Base-by-base conservation (phyloP, 2,329 filamentous ascomycete genomes). In the Bipolaris cookei region DNA sequence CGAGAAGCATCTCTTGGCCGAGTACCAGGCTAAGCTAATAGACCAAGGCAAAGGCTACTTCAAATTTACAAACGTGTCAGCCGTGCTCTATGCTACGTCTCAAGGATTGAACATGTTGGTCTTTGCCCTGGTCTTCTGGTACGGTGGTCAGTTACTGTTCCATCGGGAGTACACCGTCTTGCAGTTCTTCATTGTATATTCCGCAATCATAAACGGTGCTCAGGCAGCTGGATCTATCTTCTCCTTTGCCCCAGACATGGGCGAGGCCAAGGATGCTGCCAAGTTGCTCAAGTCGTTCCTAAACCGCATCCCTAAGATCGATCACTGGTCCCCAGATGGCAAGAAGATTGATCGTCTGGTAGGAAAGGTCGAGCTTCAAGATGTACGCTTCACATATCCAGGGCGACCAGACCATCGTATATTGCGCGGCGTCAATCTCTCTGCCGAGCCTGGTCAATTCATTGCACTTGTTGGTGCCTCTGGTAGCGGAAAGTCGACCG, bases 211-310 rank as follows among this genome's bases (percentile, higher is more conserved):
- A 69, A 97, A 96, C 69, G 92, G 93, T 52, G 90, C 92, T 0
- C 94, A 98, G 76, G 94, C 92, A 1, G 94, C 94, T 1, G 95
- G 94, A 11, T 91, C 89, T 1, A 89, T 98, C 67, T 98, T 98
- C 80, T 92, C 90, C 0, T 98, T 97, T 71, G 91, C 94, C 0
- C 93, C 94, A 0, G 94, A 98, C 65, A 97, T 98, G 92, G 91
- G 93, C 66, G 97, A 98, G 78, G 94, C 94, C 0, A 82, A 97
- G 21, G 89, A 93, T 54, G 91, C 94, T 1, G 92, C 93, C 0
- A 83, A 84, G 32, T 86, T 92, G 62, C 85, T 98, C 59, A 94
- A 95, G 78, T 86, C 81, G 1, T 83, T 99, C 14, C 93, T 97
- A 66, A 92, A 97, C 70, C 86, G 90, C 56, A 84, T 89, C 64